Conservation (phyloP, 2,329 filamentous ascomycete species). For the Hymenoscyphus albidus region DNA sequence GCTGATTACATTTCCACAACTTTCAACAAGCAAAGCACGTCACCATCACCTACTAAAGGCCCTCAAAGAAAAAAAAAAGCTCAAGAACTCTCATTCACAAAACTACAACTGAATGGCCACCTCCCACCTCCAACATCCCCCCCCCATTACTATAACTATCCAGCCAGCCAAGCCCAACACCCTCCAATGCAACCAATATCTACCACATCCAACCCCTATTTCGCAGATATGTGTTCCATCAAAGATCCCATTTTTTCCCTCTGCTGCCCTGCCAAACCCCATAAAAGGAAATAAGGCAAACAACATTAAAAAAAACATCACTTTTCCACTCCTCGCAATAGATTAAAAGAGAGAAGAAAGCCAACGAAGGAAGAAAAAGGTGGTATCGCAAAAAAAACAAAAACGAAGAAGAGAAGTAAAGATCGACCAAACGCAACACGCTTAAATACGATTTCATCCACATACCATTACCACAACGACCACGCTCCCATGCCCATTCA, state of each 20-base stretch:
- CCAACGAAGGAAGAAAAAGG: neutral
- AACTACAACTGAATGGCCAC: neutral
- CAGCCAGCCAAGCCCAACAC: neutral
- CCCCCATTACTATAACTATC: neutral
- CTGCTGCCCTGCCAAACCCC: neutral
- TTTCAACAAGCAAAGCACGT: too few species aligned
- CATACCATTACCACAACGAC: neutral
- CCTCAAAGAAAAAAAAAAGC: neutral
- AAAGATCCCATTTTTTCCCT: neutral
- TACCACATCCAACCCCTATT: neutral
- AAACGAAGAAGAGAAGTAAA: neutral
- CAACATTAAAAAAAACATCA: neutral
- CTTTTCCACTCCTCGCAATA: neutral
- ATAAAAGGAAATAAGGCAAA: neutral
- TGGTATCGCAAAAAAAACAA: constrained; percentile 3
- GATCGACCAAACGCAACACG: neutral
- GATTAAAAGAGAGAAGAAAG: neutral
- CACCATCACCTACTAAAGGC: too few species aligned
- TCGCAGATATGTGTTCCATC: neutral
- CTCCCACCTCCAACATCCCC: neutral
- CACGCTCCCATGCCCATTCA: neutral
- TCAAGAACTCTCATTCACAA: neutral
- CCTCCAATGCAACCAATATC: neutral
- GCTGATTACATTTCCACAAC: too few species aligned
- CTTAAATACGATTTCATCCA: neutral